Percentiles rank a stretch among this genome's conserved stretches.
phyloP scores from a whole-genome alignment of 768 basidiomycete species.

The Russula abietina region DNA sequence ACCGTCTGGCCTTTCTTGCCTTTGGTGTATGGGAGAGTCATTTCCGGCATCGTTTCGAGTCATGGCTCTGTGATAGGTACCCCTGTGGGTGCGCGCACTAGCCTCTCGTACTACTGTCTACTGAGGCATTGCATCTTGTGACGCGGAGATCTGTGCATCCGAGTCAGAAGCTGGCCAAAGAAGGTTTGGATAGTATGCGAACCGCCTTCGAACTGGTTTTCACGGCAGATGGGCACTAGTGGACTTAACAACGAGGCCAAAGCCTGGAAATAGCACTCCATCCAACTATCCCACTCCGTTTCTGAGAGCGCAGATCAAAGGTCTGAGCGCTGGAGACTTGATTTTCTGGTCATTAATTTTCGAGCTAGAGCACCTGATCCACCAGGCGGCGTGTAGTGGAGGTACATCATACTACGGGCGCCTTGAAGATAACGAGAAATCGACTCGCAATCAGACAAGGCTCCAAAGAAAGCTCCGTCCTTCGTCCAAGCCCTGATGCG shows the following conservation, averaged over 20 bases:
- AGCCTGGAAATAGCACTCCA: not conserved
- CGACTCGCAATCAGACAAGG: not conserved
- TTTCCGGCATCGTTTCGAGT: not conserved
- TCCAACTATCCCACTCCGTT: not conserved
- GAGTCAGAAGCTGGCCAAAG: not conserved
- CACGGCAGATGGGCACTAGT: not conserved
- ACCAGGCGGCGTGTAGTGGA: not conserved
- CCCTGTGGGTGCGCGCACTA: not conserved
- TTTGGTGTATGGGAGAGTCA: not conserved
- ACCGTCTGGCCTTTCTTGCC: constrained; percentile 3
- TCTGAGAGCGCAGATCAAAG: not conserved
- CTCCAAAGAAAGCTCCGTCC: not conserved
- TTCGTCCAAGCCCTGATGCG: not conserved
- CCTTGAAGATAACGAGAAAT: not conserved
- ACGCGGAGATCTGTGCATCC: not conserved
- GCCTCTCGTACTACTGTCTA: not conserved
- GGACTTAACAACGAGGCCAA: not conserved
- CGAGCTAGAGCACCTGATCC: not conserved
- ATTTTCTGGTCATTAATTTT: not conserved
- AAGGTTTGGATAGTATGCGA: not conserved
- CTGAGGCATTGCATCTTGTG: not conserved
- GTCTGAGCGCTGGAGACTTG: not conserved
- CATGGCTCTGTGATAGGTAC: not conserved
- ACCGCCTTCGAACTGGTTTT: not conserved
- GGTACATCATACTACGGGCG: not conserved